A percentile compares a stretch with the other conserved stretches of the same genome.
These are phyloP conservation scores for Ustilago bromivora DNA, from an alignment of 1,284 basidiomycete species.

Conservation along the genomic window DNA sequence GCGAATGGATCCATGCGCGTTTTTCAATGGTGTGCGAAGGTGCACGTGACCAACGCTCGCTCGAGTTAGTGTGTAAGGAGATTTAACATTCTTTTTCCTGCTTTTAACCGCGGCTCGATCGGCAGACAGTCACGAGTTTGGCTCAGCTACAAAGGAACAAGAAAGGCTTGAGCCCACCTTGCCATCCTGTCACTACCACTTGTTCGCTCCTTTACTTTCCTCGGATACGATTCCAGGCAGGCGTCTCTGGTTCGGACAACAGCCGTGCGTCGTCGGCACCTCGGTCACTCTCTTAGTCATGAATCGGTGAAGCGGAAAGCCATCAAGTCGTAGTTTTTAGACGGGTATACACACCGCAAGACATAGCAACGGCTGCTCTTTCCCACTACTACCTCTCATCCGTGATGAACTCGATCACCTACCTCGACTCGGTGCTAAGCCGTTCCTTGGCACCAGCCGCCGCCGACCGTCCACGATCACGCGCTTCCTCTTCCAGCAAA, in stretches of 20 bases:
- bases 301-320: slow-evolving; percentile 17
- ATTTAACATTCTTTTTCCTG: neutral
- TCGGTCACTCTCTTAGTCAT: slow-evolving; percentile 10
- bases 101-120: neutral
- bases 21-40: too few species aligned
- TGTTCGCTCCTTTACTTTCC: neutral
- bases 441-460: slow-evolving; percentile 46
- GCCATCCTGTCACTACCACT: too few species aligned
- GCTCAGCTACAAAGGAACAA: too few species aligned
- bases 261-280: neutral
- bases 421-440: slow-evolving; percentile 61
- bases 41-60: too few species aligned
- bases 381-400: neutral
- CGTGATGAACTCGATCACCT: slow-evolving; percentile 61
- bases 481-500: slow-evolving; percentile 25
- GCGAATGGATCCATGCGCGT: too few species aligned
- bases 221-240: neutral
- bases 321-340: too few species aligned
- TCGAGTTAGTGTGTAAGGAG: neutral
- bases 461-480: slow-evolving; percentile 22
- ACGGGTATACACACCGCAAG: too few species aligned
- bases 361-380: neutral
- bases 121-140: neutral
- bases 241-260: too few species aligned
- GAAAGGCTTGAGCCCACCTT: neutral